Base-by-base conservation (phyloP, 2,329 filamentous ascomycete genomes). In the Sclerotinia glacialis region DNA sequence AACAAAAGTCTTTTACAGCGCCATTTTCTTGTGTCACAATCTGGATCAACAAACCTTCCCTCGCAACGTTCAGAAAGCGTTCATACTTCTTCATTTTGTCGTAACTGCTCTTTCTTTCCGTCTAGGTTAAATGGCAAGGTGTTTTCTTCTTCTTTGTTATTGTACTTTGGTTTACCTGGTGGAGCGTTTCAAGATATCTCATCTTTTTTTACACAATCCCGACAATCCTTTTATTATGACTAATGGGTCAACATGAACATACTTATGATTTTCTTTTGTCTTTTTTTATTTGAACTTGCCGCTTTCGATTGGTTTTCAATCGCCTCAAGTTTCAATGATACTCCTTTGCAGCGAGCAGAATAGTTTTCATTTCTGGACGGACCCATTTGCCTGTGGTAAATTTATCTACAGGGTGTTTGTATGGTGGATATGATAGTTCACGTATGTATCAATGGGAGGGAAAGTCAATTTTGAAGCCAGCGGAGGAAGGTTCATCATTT, bases 201-300 rank as follows among this genome's bases (percentile, higher is more conserved):
- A 21, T 49, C 44, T 8, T 44, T 49, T 60, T 31, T 60, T 60
- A 49, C 31, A 60, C 31, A 49, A 9, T 40, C 28, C 37, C 44
- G n/a, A 49, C 58, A 60, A 44, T 49, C 58, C 12, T 60, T 60
- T 60, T 60, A 60, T 60, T 60, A 60, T 60, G 58, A 49, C 37
- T 60, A 60, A 60, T 60, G 58, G 58, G 37, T 31, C 31, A 28
- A 47, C n/a, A 60, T 60, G 58, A 60, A 60, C 58, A 60, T 60
- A 49, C 9, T 58, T 60, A 60, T 60, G 58, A 60, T 60, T 60
- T 49, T 60, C 44, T 47, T 60, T 60, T 60, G 44, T 60, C 9
- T 3, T 26, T 49, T 60, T 9, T 26, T 47, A 21, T 37, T 60
- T 37, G 14, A 28, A 34, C 28, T 60, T 49, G 11, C 44, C 26